Base-by-base conservation (phyloP, 768 basidiomycete genomes). In the Naganishia onofrii region DNA sequence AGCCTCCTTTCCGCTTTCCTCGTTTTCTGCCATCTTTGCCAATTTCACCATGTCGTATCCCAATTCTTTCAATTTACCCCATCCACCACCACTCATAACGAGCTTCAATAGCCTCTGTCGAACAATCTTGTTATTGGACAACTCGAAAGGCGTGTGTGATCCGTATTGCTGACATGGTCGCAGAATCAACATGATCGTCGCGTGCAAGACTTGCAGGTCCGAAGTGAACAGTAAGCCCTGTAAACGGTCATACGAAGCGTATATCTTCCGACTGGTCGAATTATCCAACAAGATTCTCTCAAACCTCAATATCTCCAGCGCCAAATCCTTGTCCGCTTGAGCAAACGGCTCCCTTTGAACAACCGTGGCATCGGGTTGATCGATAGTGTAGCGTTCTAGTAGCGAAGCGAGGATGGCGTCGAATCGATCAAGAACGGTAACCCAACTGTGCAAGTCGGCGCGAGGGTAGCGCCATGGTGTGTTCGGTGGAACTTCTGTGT, bases 101-200 rank as follows among this genome's bases (percentile, higher is more conserved):
- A 98, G 87, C 26, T 89, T 88, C 71, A 90, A 87, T 15, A 97
- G 85, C 64, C 91, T 89, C 68, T 88, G 85, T 88, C 90, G 42
- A 89, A 92, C 69, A 90, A 89, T 67, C 63, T 57, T 57, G 48
- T 69, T 65, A 23, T 68, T 60, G 0, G 88, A 88, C 74, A 90
- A 87, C 48, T 91, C 89, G 64, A 94, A 88, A 15, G 91, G 87
- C 10, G 90, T 89, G 75, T 92, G 89, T 17, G 89, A 87, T 9
- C 91, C 93, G 79, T 96, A 98, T 78, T 97, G 94, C 77, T 97
- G 94, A 4, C 92, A 89, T 1, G 95, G 94, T 36, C 96, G 90
- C 32, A 97, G 86, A 58, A 96, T 84, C 55, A 97, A 86, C 74
- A 90, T 89, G 70, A 98, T 84, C 38, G 92, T 86, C 36, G 90